These are phyloP conservation scores for Colletotrichum euphorbiae DNA, from an alignment of 2,329 filamentous ascomycete genomes.

Conservation along the genomic window DNA sequence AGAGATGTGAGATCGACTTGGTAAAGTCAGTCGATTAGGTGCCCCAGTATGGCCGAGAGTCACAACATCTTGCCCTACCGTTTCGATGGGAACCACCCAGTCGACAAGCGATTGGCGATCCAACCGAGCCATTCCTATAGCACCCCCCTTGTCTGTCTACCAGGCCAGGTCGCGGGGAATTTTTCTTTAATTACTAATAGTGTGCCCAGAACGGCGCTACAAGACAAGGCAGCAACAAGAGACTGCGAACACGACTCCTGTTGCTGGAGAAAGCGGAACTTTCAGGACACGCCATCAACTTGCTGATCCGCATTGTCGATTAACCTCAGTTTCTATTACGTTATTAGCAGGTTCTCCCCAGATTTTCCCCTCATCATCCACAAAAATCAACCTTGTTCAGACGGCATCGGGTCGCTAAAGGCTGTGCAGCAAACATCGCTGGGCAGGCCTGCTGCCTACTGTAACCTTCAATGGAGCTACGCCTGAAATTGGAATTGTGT, in stretches of 20 bases:
- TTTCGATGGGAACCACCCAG: constrained; percentile 16
- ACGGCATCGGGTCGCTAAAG: constrained; percentile 26
- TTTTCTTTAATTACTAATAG: constrained; percentile 24
- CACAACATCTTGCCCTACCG: constrained; percentile 31
- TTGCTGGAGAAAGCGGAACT: constrained; percentile 29
- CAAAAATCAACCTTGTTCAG: constrained; percentile 33
- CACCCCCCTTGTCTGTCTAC: neutral
- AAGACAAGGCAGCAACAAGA: constrained; percentile 3
- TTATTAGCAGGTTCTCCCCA: constrained; percentile 29
- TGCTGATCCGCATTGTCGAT: neutral
- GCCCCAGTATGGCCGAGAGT: constrained; percentile 28
- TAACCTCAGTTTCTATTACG: constrained; percentile 30
- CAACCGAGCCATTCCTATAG: constrained; percentile 26
- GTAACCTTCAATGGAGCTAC: constrained; percentile 19
- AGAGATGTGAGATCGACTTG: constrained; percentile 23
- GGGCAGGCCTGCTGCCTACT: neutral
- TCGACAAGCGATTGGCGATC: constrained; percentile 29
- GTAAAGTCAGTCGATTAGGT: constrained; percentile 17
- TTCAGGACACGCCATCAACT: constrained; percentile 4
- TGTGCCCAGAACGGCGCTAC: neutral
- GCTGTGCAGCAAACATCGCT: constrained; percentile 2
- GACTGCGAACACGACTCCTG: constrained; percentile 1
- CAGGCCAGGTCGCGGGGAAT: constrained; percentile 13
- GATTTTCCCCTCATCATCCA: constrained; percentile 35
- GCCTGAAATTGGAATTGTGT: constrained; percentile 15